phyloP scores from a whole-genome alignment of 1,284 basidiomycete species.

The Entoloma clypeatum region DNA sequence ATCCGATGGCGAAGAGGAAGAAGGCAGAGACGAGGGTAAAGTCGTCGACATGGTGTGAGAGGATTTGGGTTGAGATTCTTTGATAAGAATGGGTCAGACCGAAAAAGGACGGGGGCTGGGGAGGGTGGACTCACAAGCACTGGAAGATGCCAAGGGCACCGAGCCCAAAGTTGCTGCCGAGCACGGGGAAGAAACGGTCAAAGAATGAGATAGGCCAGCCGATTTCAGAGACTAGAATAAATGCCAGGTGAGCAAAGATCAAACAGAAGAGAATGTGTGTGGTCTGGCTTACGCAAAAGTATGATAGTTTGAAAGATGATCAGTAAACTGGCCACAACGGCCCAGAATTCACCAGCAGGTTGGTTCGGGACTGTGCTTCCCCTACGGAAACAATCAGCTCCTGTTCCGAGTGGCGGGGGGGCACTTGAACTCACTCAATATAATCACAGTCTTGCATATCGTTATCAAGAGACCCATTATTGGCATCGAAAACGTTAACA shows the following conservation, averaged over 20 bases:
- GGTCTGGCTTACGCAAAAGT: conserved; percentile 54
- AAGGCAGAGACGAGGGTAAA: conserved; percentile 83
- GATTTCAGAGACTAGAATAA: conserved; percentile 38
- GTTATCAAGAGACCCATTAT: conserved; percentile 32
- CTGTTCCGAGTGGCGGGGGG: neutral
- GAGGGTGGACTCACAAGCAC: conserved; percentile 52
- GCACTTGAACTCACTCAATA: conserved; percentile 51
- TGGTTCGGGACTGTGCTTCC: conserved; percentile 82
- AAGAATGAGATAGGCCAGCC: conserved; percentile 73
- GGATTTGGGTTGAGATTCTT: conserved; percentile 72
- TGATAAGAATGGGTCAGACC: neutral
- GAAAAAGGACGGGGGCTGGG: neutral
- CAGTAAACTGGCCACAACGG: conserved; percentile 76
- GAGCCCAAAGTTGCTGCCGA: conserved; percentile 78
- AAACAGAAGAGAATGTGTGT: neutral
- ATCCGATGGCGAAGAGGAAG: conserved; percentile 82
- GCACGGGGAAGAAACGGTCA: conserved; percentile 77
- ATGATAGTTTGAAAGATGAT: conserved; percentile 76
- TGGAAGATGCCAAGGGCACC: conserved; percentile 82
- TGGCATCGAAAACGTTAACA: conserved; percentile 57
- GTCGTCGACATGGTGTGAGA: conserved; percentile 75
- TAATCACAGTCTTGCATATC: conserved; percentile 60
- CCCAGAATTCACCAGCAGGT: conserved; percentile 83
- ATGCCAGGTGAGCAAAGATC: conserved; percentile 3
- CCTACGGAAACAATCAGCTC: conserved; percentile 32